Conservation (phyloP, 306 rosid species). For the Datisca glomerata region DNA sequence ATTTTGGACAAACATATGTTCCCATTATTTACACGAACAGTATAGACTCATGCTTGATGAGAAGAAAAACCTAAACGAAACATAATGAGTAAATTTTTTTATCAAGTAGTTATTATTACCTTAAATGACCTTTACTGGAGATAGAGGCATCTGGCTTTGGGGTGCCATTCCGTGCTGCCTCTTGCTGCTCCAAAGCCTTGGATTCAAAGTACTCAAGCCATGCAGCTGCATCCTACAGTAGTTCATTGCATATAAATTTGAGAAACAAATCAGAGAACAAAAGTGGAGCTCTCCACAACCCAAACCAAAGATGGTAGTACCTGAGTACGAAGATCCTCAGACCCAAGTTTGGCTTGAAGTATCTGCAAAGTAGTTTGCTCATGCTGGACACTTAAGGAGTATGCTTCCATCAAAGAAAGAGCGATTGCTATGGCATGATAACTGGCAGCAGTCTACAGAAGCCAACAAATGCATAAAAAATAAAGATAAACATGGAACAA, state of each 20-base stretch:
- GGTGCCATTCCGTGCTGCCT: constrained; percentile 95
- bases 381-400: constrained; percentile 89
- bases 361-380: constrained; percentile 95
- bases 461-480: neutral
- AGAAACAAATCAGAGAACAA: constrained; percentile 9
- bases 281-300: too few species aligned
- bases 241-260: constrained; percentile 8
- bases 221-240: constrained; percentile 86
- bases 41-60: too few species aligned
- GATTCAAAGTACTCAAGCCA: constrained; percentile 99
- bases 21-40: too few species aligned
- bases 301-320: constrained; percentile 21
- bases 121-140: constrained; percentile 96
- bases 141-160: constrained; percentile 99
- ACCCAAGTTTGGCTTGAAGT: constrained; percentile 91
- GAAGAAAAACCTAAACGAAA: too few species aligned
- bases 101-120: constrained; percentile 42
- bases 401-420: constrained; percentile 98
- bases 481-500: too few species aligned
- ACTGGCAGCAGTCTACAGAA: constrained; percentile 93
- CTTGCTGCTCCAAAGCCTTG: constrained; percentile 97
- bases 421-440: constrained; percentile 99
- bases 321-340: constrained; percentile 94
- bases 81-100: too few species aligned
- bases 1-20: too few species aligned